A percentile compares a stretch with the other conserved stretches of the same genome.
Conservation (phyloP, 179 eudicot genomes). For the Actinidia arguta region DNA sequence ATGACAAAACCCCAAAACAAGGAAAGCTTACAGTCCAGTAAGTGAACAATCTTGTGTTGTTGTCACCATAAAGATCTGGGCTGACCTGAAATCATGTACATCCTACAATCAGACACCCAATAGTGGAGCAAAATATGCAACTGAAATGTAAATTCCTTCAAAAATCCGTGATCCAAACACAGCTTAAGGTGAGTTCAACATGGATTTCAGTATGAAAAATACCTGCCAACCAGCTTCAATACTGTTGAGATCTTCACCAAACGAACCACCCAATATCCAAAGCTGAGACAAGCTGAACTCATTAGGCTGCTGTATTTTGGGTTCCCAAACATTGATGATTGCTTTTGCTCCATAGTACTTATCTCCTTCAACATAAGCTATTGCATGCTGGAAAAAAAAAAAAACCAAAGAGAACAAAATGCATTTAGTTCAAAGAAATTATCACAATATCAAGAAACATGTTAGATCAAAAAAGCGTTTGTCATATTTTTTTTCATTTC, state of each 20-base stretch:
- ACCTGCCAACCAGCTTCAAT: conserved; percentile 99
- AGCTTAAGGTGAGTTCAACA: background rate
- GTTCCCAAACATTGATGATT: conserved; percentile 98
- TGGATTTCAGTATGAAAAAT: conserved; percentile 9
- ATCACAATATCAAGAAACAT: background rate
- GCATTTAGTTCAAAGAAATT: conserved; percentile 1
- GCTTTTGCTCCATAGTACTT: conserved; percentile 97
- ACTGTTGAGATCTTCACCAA: conserved; percentile 98
- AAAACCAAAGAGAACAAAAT: background rate
- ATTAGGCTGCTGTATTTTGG: conserved; percentile 89
- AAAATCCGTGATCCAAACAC: background rate
- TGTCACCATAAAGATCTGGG: conserved; percentile 98
- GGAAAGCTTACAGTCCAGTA: conserved; percentile 89
- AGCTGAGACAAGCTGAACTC: conserved; percentile 98
- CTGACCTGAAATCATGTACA: conserved; percentile 72
- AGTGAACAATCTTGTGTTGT: conserved; percentile 97
- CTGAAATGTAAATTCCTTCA: background rate
- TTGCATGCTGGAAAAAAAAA: conserved; percentile 72
- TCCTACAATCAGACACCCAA: conserved; percentile 17
- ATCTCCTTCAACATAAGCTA: conserved; percentile 97
- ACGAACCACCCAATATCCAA: conserved; percentile 97
- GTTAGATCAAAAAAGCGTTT: background rate
- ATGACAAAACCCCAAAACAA: background rate
- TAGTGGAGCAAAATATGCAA: conserved; percentile 2
- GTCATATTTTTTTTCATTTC: background rate